Conservation (phyloP, 2,329 filamentous ascomycete genomes). For the Penicillium italicum region DNA sequence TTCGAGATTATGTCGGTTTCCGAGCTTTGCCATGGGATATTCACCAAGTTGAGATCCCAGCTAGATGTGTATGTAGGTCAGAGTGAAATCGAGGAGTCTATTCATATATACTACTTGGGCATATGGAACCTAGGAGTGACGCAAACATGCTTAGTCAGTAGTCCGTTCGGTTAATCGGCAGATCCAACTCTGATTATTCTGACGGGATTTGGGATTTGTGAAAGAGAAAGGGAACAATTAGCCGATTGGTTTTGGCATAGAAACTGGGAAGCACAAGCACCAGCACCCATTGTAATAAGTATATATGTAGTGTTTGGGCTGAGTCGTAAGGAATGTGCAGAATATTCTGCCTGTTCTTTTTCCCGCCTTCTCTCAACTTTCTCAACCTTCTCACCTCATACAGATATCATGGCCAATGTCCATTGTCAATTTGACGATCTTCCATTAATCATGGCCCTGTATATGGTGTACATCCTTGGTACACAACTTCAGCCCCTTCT, state of each 20-base stretch:
- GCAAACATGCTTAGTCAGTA: slow-evolving; percentile 6
- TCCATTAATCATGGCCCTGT: neutral
- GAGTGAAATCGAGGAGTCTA: neutral
- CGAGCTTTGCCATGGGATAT: neutral
- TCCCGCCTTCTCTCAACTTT: neutral
- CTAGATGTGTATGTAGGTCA: neutral
- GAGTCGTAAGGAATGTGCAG: neutral
- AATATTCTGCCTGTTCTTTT: neutral
- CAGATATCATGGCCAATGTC: neutral
- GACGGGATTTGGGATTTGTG: neutral
- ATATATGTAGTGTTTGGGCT: neutral
- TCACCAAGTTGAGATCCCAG: neutral
- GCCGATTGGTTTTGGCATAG: neutral
- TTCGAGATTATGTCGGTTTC: neutral
- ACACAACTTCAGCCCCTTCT: neutral
- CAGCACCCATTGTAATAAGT: neutral
- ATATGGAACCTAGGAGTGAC: neutral
- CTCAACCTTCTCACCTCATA: neutral
- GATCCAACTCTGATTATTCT: slow-evolving; percentile 12
- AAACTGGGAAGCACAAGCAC: neutral
- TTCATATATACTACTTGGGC: neutral
- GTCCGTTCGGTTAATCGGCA: slow-evolving; percentile 4
- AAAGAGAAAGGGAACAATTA: neutral
- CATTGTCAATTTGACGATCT: neutral
- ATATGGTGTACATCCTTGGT: neutral